Evolutionary conservation across 768 basidiomycete genomes (phyloP), one percentile per base, ranked within the genome.

Genomic region (Tulasnella sp.): DNA sequence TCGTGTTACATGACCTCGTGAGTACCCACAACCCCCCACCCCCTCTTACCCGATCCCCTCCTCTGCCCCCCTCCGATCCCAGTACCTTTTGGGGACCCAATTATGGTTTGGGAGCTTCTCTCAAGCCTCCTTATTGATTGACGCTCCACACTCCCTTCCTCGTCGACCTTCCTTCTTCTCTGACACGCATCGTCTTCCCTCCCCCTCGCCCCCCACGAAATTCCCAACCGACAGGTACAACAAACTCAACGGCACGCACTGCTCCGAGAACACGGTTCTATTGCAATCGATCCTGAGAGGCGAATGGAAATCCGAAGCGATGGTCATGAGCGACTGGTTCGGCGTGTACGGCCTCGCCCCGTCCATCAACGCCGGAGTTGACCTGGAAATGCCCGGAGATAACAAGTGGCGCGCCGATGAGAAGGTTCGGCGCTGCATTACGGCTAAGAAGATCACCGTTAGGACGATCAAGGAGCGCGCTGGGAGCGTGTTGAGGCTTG

Each of bases 1-100:
- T 88, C 89, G 84, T 90, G 91, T 27, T 90, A 86, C 83, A 92
- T 92, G 91, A 92, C 91, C 24, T 88, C 91, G 89, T 91, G 84
- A 75, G 89, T 83, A 68, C n/a, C n/a, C n/a, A n/a, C n/a, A n/a
- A n/a, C n/a, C n/a, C n/a, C n/a, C 12, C 8, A 2, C 24, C 52
- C n/a, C 31, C 27, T 34, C n/a, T 68, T n/a, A n/a, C 27, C 62
- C 62, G 62, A 31, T 68, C 10, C 31, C 7, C 21, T n/a, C 56
- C 27, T 58, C 56, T 31, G 18, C 27, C 18, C 27, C 24, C 24
- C 24, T n/a, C 31, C 56, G 56, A n/a, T 58, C n/a, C 56, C 56
- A 8, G 56, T 44, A 58, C 31, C n/a, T 58, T 8, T 8, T 18
- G 1, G 42, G 10, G 18, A 10, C 18, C 62, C 62, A 36, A 68